Conservation (phyloP, 352 stramenopile genomes). For the Phytophthora crassamura region DNA sequence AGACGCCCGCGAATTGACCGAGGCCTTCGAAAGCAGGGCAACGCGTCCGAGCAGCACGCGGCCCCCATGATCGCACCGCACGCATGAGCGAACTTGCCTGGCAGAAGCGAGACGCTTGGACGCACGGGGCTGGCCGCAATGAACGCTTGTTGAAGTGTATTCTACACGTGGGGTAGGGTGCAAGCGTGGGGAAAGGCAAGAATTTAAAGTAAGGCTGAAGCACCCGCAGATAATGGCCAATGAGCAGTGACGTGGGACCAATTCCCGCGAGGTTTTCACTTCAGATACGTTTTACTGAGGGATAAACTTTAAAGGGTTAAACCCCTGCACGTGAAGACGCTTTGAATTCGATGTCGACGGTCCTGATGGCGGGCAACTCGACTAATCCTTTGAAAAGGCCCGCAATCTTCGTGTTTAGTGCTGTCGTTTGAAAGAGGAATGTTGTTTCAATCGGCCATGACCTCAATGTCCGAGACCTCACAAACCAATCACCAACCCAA, state of each 20-base stretch:
- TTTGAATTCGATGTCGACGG: too few relatives aligned
- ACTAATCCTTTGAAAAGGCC: too few relatives aligned
- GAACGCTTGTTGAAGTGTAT: constrained; percentile 14
- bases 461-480: too few relatives aligned
- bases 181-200: not conserved
- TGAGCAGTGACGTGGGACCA: constrained; percentile 9
- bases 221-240: constrained; percentile 12
- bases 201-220: constrained; percentile 20
- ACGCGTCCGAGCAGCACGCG: constrained; percentile 30
- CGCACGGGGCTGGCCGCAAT: constrained; percentile 1
- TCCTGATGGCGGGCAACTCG: too few relatives aligned
- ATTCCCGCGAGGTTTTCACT: too few relatives aligned
- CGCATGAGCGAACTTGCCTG: constrained; percentile 22
- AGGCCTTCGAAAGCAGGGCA: constrained; percentile 45
- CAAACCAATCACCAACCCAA: too few relatives aligned
- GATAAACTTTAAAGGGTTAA: too few relatives aligned
- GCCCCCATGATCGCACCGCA: constrained; percentile 41
- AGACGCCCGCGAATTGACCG: constrained; percentile 48
- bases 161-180: constrained; percentile 14
- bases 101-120: constrained; percentile 9
- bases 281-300: too few relatives aligned
- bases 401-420: too few relatives aligned
- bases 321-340: too few relatives aligned
- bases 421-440: too few relatives aligned
- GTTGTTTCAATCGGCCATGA: too few relatives aligned